phyloP scores from a whole-genome alignment of 1,139 yeast species.

The Debaryomyces coudertii region DNA sequence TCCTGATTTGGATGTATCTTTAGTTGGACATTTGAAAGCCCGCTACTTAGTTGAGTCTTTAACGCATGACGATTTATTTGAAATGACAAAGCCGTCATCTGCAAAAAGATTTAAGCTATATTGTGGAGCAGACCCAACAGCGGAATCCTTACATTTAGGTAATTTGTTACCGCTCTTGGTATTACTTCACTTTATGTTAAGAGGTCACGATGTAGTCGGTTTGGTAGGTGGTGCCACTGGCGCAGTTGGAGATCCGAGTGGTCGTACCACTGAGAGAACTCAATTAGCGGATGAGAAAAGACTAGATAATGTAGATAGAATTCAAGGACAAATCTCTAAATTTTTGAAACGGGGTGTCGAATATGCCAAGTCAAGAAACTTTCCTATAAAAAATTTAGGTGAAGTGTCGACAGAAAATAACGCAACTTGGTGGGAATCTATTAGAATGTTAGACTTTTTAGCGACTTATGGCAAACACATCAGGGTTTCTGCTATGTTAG shows the following conservation, averaged over 20 bases:
- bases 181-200: slow-evolving; percentile 74
- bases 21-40: slow-evolving; percentile 48
- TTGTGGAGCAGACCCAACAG: slow-evolving; percentile 98
- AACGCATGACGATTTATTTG: slow-evolving; percentile 50
- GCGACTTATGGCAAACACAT: slow-evolving; percentile 78
- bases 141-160: slow-evolving; percentile 86
- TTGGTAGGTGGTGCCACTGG: slow-evolving; percentile 99
- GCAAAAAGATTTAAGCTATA: slow-evolving; percentile 59
- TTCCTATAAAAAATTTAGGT: slow-evolving; percentile 42
- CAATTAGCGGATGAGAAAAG: slow-evolving; percentile 57
- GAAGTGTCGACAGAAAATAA: slow-evolving; percentile 58
- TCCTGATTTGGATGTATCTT: slow-evolving; percentile 40
- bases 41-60: slow-evolving; percentile 52
- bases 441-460: slow-evolving; percentile 76
- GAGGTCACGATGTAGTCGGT: slow-evolving; percentile 84
- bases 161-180: slow-evolving; percentile 86
- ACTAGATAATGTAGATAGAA: slow-evolving; percentile 59
- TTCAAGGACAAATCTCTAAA: slow-evolving; percentile 60
- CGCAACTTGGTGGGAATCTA: slow-evolving; percentile 81
- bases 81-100: slow-evolving; percentile 35
- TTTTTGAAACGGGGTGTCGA: slow-evolving; percentile 67
- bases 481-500: slow-evolving; percentile 84
- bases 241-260: slow-evolving; percentile 96
- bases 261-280: slow-evolving; percentile 75
- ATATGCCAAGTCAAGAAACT: slow-evolving; percentile 61